Evolutionary conservation across 2,329 filamentous ascomycete genomes (phyloP).

Genomic region (Cladosporium sp.): DNA sequence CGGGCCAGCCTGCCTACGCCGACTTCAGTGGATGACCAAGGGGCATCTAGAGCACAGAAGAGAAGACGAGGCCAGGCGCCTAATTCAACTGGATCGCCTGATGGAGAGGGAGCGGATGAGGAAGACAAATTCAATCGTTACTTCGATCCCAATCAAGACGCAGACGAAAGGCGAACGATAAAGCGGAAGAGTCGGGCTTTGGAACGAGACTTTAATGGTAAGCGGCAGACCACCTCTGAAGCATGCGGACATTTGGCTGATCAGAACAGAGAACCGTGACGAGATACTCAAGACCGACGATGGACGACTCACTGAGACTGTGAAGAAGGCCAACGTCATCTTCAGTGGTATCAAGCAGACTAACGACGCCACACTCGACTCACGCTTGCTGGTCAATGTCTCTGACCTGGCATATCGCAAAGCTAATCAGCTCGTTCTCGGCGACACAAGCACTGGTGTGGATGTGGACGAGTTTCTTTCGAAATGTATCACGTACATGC

Average conservation of each 20-base stretch:
- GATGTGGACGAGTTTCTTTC: conserved; percentile 90
- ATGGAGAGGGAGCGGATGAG: conserved; percentile 28
- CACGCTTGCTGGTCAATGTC: conserved; percentile 74
- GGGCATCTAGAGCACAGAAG: conserved; percentile 22
- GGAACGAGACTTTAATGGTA: conserved; percentile 57
- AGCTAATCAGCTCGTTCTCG: conserved; percentile 68
- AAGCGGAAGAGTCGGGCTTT: conserved; percentile 68
- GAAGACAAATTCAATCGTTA: conserved; percentile 34
- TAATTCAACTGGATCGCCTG: not conserved
- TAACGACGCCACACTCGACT: conserved; percentile 84
- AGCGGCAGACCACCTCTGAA: not conserved
- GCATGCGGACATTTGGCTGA: not conserved
- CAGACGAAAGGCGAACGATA: conserved; percentile 66
- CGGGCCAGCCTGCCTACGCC: conserved; percentile 35
- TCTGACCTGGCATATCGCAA: conserved; percentile 78
- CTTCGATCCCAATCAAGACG: conserved; percentile 80
- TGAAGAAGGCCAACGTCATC: conserved; percentile 50
- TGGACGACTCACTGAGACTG: conserved; percentile 33
- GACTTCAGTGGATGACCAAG: conserved; percentile 29
- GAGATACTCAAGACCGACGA: conserved; percentile 64
- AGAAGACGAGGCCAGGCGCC: conserved; percentile 19
- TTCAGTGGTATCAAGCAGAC: conserved; percentile 71
- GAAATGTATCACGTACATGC: conserved; percentile 87
- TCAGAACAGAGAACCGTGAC: conserved; percentile 60
- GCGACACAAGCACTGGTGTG: conserved; percentile 68